A percentile compares a stretch with the other conserved stretches of the same genome.
Conservation (phyloP, 2,329 filamentous ascomycete genomes). For the Metarhizium rileyi region DNA sequence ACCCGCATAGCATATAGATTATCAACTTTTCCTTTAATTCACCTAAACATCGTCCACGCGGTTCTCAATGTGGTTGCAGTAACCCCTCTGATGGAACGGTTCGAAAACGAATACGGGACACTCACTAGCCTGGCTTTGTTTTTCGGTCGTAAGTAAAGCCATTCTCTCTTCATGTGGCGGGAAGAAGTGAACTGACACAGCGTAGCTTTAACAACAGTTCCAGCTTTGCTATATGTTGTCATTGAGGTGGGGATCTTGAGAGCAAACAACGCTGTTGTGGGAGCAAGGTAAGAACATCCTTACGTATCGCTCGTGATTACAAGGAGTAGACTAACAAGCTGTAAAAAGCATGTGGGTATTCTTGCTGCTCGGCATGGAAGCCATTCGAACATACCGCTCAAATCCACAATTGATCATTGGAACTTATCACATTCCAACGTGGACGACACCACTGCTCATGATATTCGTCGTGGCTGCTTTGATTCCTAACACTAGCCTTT, state of each 20-base stretch:
- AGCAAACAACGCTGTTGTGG: slow-evolving; percentile 65
- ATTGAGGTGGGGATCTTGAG: slow-evolving; percentile 65
- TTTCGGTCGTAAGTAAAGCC: slow-evolving; percentile 66
- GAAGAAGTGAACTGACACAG: slow-evolving; percentile 8
- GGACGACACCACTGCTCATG: slow-evolving; percentile 76
- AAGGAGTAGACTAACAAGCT: slow-evolving; percentile 3
- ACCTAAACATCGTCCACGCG: slow-evolving; percentile 71
- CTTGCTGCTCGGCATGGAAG: slow-evolving; percentile 72
- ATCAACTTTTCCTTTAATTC: slow-evolving; percentile 86
- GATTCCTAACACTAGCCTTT: slow-evolving; percentile 69
- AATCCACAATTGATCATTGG: slow-evolving; percentile 67
- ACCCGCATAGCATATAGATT: slow-evolving; percentile 69
- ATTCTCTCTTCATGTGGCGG: no score
- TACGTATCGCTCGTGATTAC: not conserved
- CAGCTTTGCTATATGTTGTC: slow-evolving; percentile 70
- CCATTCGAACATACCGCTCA: slow-evolving; percentile 71
- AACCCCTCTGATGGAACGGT: slow-evolving; percentile 82
- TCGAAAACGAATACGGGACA: slow-evolving; percentile 87
- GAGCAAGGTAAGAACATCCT: slow-evolving; percentile 56
- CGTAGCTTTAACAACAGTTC: slow-evolving; percentile 69
- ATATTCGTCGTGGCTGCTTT: slow-evolving; percentile 67
- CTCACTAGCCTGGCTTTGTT: slow-evolving; percentile 81
- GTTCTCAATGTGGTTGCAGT: slow-evolving; percentile 71
- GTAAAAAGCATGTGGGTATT: slow-evolving; percentile 77
- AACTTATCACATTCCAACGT: slow-evolving; percentile 70